Evolutionary conservation across 345 rosid species (phyloP).

Genomic region (Populus pruinosa): DNA sequence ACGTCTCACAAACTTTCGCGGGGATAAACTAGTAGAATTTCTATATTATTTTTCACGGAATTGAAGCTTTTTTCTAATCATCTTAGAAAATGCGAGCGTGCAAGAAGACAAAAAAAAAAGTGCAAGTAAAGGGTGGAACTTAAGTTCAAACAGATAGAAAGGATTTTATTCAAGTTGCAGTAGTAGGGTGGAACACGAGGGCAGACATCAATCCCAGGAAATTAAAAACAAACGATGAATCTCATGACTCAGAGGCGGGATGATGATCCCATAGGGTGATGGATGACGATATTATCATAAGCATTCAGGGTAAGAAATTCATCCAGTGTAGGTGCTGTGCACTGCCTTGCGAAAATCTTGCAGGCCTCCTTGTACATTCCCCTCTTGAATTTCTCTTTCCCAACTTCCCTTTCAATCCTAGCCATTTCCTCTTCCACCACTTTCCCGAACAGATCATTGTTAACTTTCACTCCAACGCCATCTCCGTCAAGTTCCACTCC

Average conservation of each 20-base stretch:
- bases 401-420: conserved; percentile 79
- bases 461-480: conserved; percentile 67
- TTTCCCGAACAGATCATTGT: conserved; percentile 57
- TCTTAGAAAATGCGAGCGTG: too few species aligned
- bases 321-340: conserved; percentile 54
- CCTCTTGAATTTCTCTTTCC: conserved; percentile 65
- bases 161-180: neutral
- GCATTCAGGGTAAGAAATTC: conserved; percentile 85
- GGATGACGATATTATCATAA: conserved; percentile 59
- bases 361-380: conserved; percentile 79
- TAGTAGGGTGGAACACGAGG: neutral
- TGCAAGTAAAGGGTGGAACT: neutral
- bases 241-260: conserved; percentile 47
- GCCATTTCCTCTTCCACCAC: conserved; percentile 88
- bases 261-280: conserved; percentile 41
- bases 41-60: too few species aligned
- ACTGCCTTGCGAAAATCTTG: conserved; percentile 69
- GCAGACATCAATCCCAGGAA: neutral
- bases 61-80: too few species aligned
- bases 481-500: conserved; percentile 78
- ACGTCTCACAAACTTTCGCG: too few species aligned
- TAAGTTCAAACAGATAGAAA: neutral
- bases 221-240: neutral
- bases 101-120: too few species aligned
- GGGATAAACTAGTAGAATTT: too few species aligned